Evolutionary conservation across 1,284 basidiomycete species (phyloP).

Genomic region (Cryptococcus sp.): DNA sequence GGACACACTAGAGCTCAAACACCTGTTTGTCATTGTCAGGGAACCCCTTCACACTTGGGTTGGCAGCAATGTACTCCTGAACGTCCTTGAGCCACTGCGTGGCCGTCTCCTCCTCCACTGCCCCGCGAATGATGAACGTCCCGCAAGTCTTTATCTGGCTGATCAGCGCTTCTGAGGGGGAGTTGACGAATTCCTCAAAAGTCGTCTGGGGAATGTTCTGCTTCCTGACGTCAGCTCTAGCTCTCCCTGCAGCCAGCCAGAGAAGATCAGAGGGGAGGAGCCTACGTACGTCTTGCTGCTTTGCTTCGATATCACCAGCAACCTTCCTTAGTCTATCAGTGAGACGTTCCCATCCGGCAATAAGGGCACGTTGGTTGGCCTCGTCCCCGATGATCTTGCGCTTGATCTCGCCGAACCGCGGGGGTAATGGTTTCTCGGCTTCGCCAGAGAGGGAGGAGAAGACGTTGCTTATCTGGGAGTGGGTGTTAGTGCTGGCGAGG

Average conservation of each 20-base stretch:
- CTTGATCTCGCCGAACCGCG: conserved; percentile 62
- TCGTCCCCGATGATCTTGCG: conserved; percentile 48
- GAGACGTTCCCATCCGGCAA: conserved; percentile 59
- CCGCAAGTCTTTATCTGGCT: conserved; percentile 58
- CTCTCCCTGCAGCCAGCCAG: not conserved
- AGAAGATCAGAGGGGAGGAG: not conserved
- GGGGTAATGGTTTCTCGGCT: conserved; percentile 53
- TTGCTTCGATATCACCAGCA: conserved; percentile 53
- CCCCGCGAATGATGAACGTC: conserved; percentile 61
- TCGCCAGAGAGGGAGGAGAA: conserved; percentile 59
- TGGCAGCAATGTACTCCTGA: conserved; percentile 58
- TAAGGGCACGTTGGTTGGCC: conserved; percentile 54
- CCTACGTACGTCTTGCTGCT: conserved; percentile 45
- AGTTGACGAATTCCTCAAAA: conserved; percentile 55
- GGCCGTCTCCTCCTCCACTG: conserved; percentile 58
- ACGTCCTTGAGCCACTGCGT: conserved; percentile 61
- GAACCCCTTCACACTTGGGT: conserved; percentile 57
- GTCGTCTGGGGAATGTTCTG: conserved; percentile 61
- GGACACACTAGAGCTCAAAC: conserved; percentile 61
- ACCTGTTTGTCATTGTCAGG: conserved; percentile 66
- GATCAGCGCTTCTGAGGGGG: conserved; percentile 51
- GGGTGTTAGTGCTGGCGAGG: too few relatives aligned
- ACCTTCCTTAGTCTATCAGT: conserved; percentile 55
- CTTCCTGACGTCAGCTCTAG: not conserved
- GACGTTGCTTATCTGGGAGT: conserved; percentile 55